Evolutionary conservation across 768 basidiomycete genomes (phyloP).

Genomic region (Dendrothele bispora): DNA sequence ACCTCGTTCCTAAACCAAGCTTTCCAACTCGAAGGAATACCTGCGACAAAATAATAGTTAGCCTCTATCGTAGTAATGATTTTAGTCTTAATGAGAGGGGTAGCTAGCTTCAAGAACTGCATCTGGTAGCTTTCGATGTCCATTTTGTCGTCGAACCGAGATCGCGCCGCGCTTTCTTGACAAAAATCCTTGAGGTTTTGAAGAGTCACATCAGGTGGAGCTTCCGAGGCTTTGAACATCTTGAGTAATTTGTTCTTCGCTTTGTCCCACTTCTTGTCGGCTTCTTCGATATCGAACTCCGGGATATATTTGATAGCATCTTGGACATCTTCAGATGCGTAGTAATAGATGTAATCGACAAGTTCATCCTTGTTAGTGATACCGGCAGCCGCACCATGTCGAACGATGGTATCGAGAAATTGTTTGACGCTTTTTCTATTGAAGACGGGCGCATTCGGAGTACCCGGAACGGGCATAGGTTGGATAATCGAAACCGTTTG

Average conservation of each 20-base stretch:
- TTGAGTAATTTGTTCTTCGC: not conserved
- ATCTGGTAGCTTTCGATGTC: slow-evolving; percentile 11
- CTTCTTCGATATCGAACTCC: slow-evolving; percentile 1
- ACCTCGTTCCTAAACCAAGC: slow-evolving; percentile 4
- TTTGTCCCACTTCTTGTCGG: not conserved
- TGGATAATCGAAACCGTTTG: not conserved
- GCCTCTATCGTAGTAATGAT: slow-evolving; percentile 1
- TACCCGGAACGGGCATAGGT: slow-evolving; percentile 3
- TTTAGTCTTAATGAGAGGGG: slow-evolving; percentile 5
- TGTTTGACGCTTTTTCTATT: not conserved
- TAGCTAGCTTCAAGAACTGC: slow-evolving; percentile 7
- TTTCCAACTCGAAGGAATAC: slow-evolving; percentile 10
- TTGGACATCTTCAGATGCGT: slow-evolving; percentile 5
- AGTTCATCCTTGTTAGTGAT: not conserved
- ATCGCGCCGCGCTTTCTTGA: slow-evolving; percentile 4
- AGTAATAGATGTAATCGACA: slow-evolving; percentile 1
- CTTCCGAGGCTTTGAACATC: not conserved
- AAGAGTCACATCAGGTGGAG: not conserved
- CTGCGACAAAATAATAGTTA: slow-evolving; percentile 12
- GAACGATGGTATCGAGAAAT: not conserved
- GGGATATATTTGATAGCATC: not conserved
- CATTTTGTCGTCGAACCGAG: not conserved
- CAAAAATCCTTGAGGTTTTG: slow-evolving; percentile 8
- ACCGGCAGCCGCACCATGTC: not conserved
- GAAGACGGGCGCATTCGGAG: not conserved